phyloP scores from a whole-genome alignment of 2,329 filamentous ascomycete genomes.

The Fusarium albidum region DNA sequence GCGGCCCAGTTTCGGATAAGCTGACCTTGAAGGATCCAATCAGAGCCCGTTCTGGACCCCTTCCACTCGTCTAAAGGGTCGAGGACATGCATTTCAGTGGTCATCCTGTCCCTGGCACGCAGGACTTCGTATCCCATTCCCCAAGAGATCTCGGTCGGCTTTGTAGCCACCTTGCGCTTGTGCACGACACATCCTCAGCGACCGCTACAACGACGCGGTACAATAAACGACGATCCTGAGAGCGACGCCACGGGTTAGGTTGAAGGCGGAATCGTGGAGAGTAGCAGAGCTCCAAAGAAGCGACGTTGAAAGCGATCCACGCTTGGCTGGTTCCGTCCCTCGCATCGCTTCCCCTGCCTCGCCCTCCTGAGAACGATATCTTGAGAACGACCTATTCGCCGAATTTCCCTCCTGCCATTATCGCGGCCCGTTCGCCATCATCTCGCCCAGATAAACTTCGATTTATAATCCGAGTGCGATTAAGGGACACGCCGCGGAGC shows the following conservation, averaged over 20 bases:
- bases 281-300: not conserved
- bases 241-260: not conserved
- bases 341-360: constrained; percentile 20
- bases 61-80: constrained; percentile 22
- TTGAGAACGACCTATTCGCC: constrained; percentile 10
- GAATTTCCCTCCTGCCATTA: constrained; percentile 1
- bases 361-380: constrained; percentile 11
- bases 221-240: constrained; percentile 11
- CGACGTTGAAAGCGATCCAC: constrained; percentile 8
- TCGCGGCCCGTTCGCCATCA: not conserved
- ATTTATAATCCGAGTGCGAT: constrained; percentile 7
- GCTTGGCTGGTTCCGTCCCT: constrained; percentile 5
- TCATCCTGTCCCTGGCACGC: constrained; percentile 31
- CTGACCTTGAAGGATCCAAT: constrained; percentile 28
- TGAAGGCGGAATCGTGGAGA: not conserved
- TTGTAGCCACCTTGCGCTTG: constrained; percentile 34
- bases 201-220: constrained; percentile 12
- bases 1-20: constrained; percentile 13
- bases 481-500: constrained; percentile 29
- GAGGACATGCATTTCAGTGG: constrained; percentile 31
- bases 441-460: not conserved
- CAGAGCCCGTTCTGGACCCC: constrained; percentile 24
- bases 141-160: constrained; percentile 27
- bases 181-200: constrained; percentile 12
- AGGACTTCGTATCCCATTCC: constrained; percentile 33